Evolutionary conservation across 108 stramenopile species (phyloP), one percentile per base, ranked within the genome.

Genomic region (Discostella stelligeroides): DNA sequence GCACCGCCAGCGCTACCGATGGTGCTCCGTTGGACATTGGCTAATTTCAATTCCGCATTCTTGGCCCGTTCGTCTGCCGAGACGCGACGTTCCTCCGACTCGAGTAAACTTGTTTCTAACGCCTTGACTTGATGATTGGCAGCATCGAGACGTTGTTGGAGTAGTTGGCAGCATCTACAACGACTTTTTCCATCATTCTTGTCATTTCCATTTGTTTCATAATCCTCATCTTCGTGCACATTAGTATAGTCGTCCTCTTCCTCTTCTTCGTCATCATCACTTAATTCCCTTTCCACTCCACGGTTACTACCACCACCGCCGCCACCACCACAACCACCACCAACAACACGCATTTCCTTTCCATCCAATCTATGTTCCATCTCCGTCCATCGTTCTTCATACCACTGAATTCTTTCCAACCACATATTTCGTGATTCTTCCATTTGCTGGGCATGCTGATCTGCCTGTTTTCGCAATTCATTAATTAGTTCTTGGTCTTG

Each of bases 401-500:
- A 70, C 76, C 72, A 72, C 8, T 60, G 65, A 46, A 76, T 56
- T 18, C 71, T 39, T 17, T 71, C 70, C 1, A 63, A 43, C 71
- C 71, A 71, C 45, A 71, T 69, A 24, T 63, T 15, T n/a, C 75
- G 63, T 27, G 72, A 66, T 45, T 66, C 65, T 42, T 67, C 64
- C 60, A 85, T 58, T 51, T 72, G 53, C 37, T 80, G 48, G 12
- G 49, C 41, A 68, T 83, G 74, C 25, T 30, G 21, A 18, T 92
- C 88, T 56, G 59, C 67, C 57, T 84, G 46, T 1, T 72, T 53
- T 9, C 83, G 79, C 15, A 87, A 45, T 38, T 79, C 75, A 24
- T 91, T 85, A 70, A 89, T 58, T 56, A 83, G 24, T 18, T 72
- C 61, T 30, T 83, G 71, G 25, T 68, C 67, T 24, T 92, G 85